phyloP scores from a whole-genome alignment of 2,329 filamentous ascomycete species.

The Gaeumannomyces sp. region DNA sequence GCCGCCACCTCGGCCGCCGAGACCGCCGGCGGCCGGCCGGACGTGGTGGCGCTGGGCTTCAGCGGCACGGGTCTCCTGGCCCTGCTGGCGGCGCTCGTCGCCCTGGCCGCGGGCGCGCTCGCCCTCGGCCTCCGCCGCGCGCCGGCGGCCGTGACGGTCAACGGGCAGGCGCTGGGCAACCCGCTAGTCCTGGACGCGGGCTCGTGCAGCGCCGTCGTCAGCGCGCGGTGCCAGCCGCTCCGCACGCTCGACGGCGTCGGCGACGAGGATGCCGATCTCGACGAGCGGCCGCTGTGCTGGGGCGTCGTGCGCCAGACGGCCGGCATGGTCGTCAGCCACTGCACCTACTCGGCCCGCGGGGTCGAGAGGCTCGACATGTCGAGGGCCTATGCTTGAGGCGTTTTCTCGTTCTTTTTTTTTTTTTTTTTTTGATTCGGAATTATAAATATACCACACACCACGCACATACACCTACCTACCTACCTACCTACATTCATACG shows the following conservation, averaged over 20 bases:
- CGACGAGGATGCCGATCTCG: conserved; percentile 18
- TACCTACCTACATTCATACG: too few species aligned
- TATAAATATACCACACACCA: too few species aligned
- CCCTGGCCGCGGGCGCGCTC: conserved; percentile 28
- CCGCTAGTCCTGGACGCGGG: conserved; percentile 42
- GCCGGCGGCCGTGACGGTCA: conserved; percentile 26
- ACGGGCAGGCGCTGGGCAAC: conserved; percentile 35
- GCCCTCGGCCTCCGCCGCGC: conserved; percentile 35
- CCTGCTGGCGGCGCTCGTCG: conserved; percentile 33
- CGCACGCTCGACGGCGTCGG: conserved; percentile 18
- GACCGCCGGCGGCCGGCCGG: conserved; percentile 13
- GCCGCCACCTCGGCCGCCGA: conserved; percentile 15
- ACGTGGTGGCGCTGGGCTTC: conserved; percentile 32
- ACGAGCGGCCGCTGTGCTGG: conserved; percentile 24
- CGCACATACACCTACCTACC: too few species aligned
- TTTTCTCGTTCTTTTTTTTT: not conserved
- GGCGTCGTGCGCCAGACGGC: conserved; percentile 35
- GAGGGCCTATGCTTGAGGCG: conserved; percentile 30
- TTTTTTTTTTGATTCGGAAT: not conserved
- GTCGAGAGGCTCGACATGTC: conserved; percentile 28
- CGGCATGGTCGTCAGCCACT: conserved; percentile 34
- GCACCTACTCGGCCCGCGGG: conserved; percentile 35
- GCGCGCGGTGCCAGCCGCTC: conserved; percentile 35
- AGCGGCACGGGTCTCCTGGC: conserved; percentile 36
- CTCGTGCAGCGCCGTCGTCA: conserved; percentile 46